These are phyloP conservation scores for Diutina ranongensis DNA, from an alignment of 1,139 yeast species.

Conservation along the genomic window DNA sequence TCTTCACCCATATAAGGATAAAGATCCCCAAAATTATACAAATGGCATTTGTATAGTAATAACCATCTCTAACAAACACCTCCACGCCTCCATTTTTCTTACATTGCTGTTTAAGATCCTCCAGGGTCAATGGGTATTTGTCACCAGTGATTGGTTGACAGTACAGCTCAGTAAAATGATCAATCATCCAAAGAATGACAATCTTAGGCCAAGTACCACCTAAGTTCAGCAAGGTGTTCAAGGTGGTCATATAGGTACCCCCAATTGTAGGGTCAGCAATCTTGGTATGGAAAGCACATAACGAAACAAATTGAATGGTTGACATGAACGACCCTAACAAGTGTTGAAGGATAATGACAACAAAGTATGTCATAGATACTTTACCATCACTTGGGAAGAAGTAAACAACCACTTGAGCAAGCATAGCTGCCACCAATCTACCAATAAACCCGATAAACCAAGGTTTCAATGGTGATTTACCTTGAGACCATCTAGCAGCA, in stretches of 20 bases:
- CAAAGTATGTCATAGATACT: conserved; percentile 29
- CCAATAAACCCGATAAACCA: conserved; percentile 92
- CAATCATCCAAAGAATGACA: conserved; percentile 68
- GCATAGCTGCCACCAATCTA: conserved; percentile 57
- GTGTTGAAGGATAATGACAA: conserved; percentile 69
- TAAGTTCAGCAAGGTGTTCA: conserved; percentile 81
- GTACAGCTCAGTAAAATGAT: conserved; percentile 53
- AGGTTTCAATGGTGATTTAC: conserved; percentile 61
- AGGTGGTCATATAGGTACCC: conserved; percentile 95
- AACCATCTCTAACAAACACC: conserved; percentile 56
- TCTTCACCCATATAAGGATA: conserved; percentile 59
- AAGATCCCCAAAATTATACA: conserved; percentile 62
- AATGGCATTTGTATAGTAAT: conserved; percentile 61
- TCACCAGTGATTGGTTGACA: conserved; percentile 24
- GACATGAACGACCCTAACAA: conserved; percentile 83
- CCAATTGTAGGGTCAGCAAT: conserved; percentile 95
- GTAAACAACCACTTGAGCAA: conserved; percentile 67
- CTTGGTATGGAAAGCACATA: conserved; percentile 89
- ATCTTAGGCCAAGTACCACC: conserved; percentile 98
- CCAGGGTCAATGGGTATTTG: conserved; percentile 9
- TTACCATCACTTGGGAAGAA: conserved; percentile 52
- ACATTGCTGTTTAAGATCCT: conserved; percentile 27
- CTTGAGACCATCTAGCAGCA: conserved; percentile 91
- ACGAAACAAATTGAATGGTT: conserved; percentile 88
- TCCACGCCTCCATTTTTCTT: conserved; percentile 15